Evolutionary conservation across 164 flowering plant genomes (phyloP), one percentile per base, ranked within the genome.

Genomic region (Macadamia tetraphylla): DNA sequence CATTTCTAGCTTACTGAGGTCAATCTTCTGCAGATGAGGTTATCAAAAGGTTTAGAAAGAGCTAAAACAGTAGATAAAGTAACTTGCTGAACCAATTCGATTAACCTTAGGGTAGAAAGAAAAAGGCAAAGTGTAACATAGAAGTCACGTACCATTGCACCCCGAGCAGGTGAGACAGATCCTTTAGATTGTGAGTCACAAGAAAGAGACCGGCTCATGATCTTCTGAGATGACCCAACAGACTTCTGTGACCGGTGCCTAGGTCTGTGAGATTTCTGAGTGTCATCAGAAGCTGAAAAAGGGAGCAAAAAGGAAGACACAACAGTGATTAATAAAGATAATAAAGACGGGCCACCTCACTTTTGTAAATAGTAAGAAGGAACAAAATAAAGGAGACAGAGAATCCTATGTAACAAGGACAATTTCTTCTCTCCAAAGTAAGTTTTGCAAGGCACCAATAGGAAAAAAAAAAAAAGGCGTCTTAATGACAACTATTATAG

Each of bases 1-100:
- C 81, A 85, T 88, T 78, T 88, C 96, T 63, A 94, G 80, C 76
- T 91, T 94, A 80, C 98, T 81, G 8, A 94, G 85, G 77, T 94
- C 97, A 82, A 94, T 82, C 71, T 83, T 94, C 96, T 94, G 84
- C 58, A 62, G 46, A 55, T 2, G 2, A 68, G 23, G 57, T 35
- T 23, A 53, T 55, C 18, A 6, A 13, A 67, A 29, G 9, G 46
- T 60, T 29, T 29, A 35, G 15, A 3, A 23, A 49, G 49, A 31
- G 5, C 55, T 13, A 51, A 6, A 32, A 29, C 40, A 60, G 57
- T 11, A 8, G 9, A 8, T 3, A 8, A 46, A 46, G 13, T 46
- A 9, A 3, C 51, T 11, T 46, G 7, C 51, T 8, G 51, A 46
- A 46, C 13, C 9, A 3, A 46, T 9, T 35, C 5, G 3, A 35